phyloP scores from a whole-genome alignment of 2,329 filamentous ascomycete species.

The Neodidymelliopsis sp. region DNA sequence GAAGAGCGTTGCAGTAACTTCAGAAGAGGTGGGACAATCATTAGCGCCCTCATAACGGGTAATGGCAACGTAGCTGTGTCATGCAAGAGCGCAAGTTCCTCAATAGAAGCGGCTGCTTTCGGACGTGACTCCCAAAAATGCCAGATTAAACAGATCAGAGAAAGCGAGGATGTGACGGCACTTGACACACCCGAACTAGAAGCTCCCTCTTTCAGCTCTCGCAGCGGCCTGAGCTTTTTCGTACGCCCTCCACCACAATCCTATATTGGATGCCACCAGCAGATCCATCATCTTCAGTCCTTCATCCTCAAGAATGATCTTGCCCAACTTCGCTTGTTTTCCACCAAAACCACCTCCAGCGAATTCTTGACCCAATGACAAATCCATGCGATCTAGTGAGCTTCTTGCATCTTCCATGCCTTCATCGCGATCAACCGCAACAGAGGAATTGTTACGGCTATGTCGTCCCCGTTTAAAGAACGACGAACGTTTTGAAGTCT shows the following conservation, averaged over 20 bases:
- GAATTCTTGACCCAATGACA: slow-evolving; percentile 80
- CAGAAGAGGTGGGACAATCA: background rate
- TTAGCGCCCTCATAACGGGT: background rate
- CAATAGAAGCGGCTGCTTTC: too few species aligned
- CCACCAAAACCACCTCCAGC: slow-evolving; percentile 88
- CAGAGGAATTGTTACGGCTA: slow-evolving; percentile 39
- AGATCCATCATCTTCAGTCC: slow-evolving; percentile 96
- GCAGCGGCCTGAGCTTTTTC: slow-evolving; percentile 55
- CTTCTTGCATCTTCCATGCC: slow-evolving; percentile 28
- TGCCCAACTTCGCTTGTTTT: slow-evolving; percentile 89
- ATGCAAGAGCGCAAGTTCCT: too few species aligned
- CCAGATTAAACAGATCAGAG: too few species aligned
- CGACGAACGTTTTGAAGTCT: slow-evolving; percentile 46
- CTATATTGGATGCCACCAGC: slow-evolving; percentile 88
- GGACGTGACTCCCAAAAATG: too few species aligned
- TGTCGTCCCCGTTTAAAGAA: slow-evolving; percentile 44
- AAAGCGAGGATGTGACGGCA: too few species aligned
- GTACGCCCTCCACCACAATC: slow-evolving; percentile 92
- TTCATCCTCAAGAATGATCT: slow-evolving; percentile 87
- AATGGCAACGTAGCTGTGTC: background rate
- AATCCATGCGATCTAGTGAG: slow-evolving; percentile 65
- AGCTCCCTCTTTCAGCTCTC: slow-evolving; percentile 13
- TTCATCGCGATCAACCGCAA: slow-evolving; percentile 30
- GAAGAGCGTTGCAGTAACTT: background rate
- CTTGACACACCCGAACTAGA: too few species aligned